phyloP scores from a whole-genome alignment of 441 rosid genomes.

The Pelargonium citronellum region DNA sequence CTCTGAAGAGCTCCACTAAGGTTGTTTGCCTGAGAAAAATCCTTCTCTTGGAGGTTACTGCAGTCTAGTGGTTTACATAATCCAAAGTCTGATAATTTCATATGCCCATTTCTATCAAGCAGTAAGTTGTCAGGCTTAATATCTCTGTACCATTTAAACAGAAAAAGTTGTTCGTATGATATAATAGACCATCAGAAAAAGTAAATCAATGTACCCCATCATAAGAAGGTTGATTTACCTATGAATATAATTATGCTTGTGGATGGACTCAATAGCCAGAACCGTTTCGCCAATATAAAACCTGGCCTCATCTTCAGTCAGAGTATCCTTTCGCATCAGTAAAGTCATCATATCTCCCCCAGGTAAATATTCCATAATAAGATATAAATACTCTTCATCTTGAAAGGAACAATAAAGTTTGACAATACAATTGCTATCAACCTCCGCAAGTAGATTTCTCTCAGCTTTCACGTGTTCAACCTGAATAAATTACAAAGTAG shows the following conservation, averaged over 20 bases:
- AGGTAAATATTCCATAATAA: slow-evolving; percentile 28
- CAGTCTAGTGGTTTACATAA: slow-evolving; percentile 29
- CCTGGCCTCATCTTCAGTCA: slow-evolving; percentile 24
- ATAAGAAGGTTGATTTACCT: slow-evolving; percentile 14
- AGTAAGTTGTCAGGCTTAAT: slow-evolving; percentile 29
- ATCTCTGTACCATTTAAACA: slow-evolving; percentile 17
- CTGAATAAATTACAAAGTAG: slow-evolving; percentile 11
- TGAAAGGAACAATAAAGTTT: slow-evolving; percentile 29
- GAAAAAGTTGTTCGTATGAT: neutral
- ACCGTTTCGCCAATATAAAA: slow-evolving; percentile 28
- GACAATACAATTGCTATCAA: slow-evolving; percentile 26
- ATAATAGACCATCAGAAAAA: neutral
- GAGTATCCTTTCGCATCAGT: slow-evolving; percentile 29
- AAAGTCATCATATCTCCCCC: slow-evolving; percentile 30
- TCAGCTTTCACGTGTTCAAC: slow-evolving; percentile 29
- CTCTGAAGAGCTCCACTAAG: slow-evolving; percentile 2
- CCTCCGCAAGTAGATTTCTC: slow-evolving; percentile 29
- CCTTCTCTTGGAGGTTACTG: slow-evolving; percentile 22
- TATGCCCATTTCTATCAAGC: slow-evolving; percentile 24
- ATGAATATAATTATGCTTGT: slow-evolving; percentile 29
- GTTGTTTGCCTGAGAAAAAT: slow-evolving; percentile 16
- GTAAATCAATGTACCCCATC: neutral
- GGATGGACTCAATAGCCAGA: slow-evolving; percentile 31
- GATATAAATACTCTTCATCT: slow-evolving; percentile 23
- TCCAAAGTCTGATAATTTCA: slow-evolving; percentile 30